Conservation (phyloP, 805 yeast species). For the Lachancea fermentati region DNA sequence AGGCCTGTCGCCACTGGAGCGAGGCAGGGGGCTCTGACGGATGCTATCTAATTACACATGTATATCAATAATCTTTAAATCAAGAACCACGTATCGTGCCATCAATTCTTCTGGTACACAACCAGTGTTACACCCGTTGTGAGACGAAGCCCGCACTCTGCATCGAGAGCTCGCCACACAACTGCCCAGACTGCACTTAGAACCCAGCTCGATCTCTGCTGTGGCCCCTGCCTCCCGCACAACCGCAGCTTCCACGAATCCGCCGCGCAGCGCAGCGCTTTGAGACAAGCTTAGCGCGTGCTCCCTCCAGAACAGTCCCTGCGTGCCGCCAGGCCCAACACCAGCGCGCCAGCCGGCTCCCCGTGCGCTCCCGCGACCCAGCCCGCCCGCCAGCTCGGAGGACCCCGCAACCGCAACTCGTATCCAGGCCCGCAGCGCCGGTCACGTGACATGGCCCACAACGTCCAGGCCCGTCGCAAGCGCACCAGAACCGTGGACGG, state of each 20-base stretch:
- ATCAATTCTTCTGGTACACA: not conserved
- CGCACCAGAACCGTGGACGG: constrained; percentile 11
- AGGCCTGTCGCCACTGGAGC: not conserved
- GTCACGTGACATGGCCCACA: constrained; percentile 4
- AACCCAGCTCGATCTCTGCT: not conserved
- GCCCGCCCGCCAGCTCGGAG: not conserved
- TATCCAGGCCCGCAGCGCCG: not conserved
- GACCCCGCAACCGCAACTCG: not conserved
- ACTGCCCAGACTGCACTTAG: not conserved
- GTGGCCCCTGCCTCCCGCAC: too few relatives aligned
- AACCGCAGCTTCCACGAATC: not conserved
- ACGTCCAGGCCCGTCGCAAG: constrained; percentile 10
- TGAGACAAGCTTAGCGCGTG: too few relatives aligned
- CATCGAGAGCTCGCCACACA: not conserved
- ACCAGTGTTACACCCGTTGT: not conserved
- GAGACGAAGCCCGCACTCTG: not conserved
- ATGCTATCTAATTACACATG: not conserved
- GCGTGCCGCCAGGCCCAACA: too few relatives aligned
- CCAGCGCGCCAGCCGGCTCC: too few relatives aligned
- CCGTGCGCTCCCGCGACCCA: not conserved
- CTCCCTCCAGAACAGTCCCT: too few relatives aligned
- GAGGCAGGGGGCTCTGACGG: not conserved
- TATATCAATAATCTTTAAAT: not conserved
- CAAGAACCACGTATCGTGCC: too few relatives aligned
- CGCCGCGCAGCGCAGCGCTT: too few relatives aligned